Percentiles rank a stretch among this genome's conserved stretches.
These are phyloP conservation scores for Clonostachys rhizophaga DNA, from an alignment of 2,329 filamentous ascomycete genomes.

Conservation along the genomic window DNA sequence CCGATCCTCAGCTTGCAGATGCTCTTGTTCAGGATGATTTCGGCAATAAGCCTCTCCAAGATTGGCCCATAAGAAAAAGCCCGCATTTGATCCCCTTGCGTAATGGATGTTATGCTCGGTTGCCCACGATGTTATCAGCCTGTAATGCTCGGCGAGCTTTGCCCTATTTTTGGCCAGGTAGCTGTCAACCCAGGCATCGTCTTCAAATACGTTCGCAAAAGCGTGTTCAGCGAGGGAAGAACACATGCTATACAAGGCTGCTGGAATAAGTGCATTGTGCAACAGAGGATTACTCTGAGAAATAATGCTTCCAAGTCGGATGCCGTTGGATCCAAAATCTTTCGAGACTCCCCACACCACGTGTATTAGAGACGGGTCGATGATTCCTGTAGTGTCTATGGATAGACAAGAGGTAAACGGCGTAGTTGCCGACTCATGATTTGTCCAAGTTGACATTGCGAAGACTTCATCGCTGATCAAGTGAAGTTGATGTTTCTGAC, in stretches of 20 bases:
- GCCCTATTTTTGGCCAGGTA: slow-evolving; percentile 39
- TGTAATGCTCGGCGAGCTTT: slow-evolving; percentile 30
- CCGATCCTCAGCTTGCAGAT: slow-evolving; percentile 7
- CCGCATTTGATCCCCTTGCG: slow-evolving; percentile 41
- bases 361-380: slow-evolving; percentile 45
- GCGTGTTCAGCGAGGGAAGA: slow-evolving; percentile 37
- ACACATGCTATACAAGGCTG: slow-evolving; percentile 34
- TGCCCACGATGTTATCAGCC: slow-evolving; percentile 26
- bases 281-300: slow-evolving; percentile 36
- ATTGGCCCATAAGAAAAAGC: slow-evolving; percentile 51
- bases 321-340: slow-evolving; percentile 53
- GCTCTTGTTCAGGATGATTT: slow-evolving; percentile 3
- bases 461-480: slow-evolving; percentile 46
- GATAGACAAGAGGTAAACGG: slow-evolving; percentile 41
- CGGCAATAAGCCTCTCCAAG: slow-evolving; percentile 24
- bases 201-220: slow-evolving; percentile 33
- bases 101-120: slow-evolving; percentile 34
- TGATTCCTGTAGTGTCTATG: slow-evolving; percentile 33
- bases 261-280: slow-evolving; percentile 25
- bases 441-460: slow-evolving; percentile 45
- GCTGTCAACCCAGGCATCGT: slow-evolving; percentile 31
- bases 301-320: slow-evolving; percentile 45
- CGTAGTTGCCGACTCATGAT: slow-evolving; percentile 7
- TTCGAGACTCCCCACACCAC: slow-evolving; percentile 41
- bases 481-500: slow-evolving; percentile 41